A percentile compares a stretch with the other conserved stretches of the same genome.
Conservation (phyloP, 2,329 filamentous ascomycete genomes). For the Fusarium burgessii region DNA sequence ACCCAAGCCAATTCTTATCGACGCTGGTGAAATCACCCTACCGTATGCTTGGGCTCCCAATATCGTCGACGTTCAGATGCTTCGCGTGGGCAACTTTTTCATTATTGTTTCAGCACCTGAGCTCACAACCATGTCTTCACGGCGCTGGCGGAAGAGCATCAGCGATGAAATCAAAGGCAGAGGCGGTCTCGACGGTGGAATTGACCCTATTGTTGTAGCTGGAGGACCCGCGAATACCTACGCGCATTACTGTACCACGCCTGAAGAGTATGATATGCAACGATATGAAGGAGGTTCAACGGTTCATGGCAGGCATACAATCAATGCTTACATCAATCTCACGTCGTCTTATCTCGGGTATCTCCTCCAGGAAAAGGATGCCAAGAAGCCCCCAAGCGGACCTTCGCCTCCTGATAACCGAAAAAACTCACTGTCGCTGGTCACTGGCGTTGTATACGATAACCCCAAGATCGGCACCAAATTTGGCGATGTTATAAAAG, state of each 20-base stretch:
- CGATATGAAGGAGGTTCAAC: slow-evolving; percentile 12
- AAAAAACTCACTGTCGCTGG: slow-evolving; percentile 3
- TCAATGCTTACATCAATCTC: slow-evolving; percentile 9
- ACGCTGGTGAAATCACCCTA: background rate
- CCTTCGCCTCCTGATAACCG: background rate
- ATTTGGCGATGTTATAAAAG: background rate
- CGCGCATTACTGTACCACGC: slow-evolving; percentile 8
- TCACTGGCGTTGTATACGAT: slow-evolving; percentile 8
- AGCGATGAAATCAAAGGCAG: background rate
- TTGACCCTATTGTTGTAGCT: slow-evolving; percentile 6
- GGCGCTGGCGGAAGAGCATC: slow-evolving; percentile 8
- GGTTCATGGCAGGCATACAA: slow-evolving; percentile 3
- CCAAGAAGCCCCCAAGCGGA: background rate
- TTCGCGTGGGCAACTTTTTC: slow-evolving; percentile 13
- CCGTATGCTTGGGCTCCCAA: slow-evolving; percentile 19
- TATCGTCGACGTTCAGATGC: slow-evolving; percentile 8
- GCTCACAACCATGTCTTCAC: slow-evolving; percentile 1
- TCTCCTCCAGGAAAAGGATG: background rate
- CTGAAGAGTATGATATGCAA: slow-evolving; percentile 15
- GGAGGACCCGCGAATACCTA: slow-evolving; percentile 10
- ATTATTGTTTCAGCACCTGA: slow-evolving; percentile 3
- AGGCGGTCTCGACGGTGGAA: background rate
- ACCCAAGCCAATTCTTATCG: slow-evolving; percentile 6
- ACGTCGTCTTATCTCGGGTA: background rate
- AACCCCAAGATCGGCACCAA: slow-evolving; percentile 1